Percentiles rank a stretch among this genome's conserved stretches.
These are phyloP conservation scores for Tolypocladium inflatum DNA, from an alignment of 2,329 filamentous ascomycete genomes.

Conservation along the genomic window DNA sequence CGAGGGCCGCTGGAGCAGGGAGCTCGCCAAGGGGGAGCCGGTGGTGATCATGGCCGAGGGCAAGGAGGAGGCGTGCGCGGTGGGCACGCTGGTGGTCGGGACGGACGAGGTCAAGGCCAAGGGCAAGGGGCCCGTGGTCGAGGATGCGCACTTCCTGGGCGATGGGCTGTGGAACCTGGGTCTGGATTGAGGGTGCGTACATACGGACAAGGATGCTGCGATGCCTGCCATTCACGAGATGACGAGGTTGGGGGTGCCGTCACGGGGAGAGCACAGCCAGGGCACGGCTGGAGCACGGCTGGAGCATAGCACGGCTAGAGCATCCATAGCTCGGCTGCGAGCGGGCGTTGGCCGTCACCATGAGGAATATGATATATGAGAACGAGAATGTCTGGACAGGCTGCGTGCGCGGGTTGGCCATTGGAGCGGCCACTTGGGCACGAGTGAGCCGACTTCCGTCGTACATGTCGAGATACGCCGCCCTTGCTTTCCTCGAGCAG, in stretches of 20 bases:
- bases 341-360: not conserved
- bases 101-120: constrained; percentile 90
- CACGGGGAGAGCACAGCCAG: not conserved
- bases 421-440: no score
- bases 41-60: constrained; percentile 90
- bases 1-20: constrained; percentile 50
- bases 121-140: constrained; percentile 89
- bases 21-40: constrained; percentile 70
- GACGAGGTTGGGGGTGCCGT: not conserved
- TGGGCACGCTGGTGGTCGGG: constrained; percentile 73
- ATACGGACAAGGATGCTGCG: not conserved
- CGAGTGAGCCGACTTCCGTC: no score
- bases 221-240: not conserved
- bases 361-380: not conserved
- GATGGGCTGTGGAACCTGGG: constrained; percentile 82
- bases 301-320: not conserved
- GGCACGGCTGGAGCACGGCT: not conserved
- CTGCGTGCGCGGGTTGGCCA: no score
- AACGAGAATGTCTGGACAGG: not conserved
- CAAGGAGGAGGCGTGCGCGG: constrained; percentile 82
- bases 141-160: constrained; percentile 86
- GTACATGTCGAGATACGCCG: no score
- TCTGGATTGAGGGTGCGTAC: constrained; percentile 28
- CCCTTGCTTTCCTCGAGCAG: no score
- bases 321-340: not conserved